phyloP scores from a whole-genome alignment of 106 monocot genomes.

The Dactylorhiza incarnata region DNA sequence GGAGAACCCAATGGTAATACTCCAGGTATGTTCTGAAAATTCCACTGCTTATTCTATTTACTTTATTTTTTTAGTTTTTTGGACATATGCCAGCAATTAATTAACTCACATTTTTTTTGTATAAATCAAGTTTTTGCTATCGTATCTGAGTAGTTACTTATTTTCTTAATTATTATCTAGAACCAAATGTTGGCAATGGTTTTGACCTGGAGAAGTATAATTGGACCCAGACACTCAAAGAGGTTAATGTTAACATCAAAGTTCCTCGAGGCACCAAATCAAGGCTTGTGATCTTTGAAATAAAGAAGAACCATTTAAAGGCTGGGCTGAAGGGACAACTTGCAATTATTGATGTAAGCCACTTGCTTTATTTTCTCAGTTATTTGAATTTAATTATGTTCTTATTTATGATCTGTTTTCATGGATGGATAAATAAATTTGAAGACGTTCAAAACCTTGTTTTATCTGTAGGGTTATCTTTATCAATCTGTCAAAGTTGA shows the following conservation, averaged over 20 bases:
- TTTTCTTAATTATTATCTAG: constrained; percentile 20
- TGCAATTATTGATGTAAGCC: constrained; percentile 77
- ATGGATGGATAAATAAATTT: too few species aligned
- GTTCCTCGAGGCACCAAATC: too few species aligned
- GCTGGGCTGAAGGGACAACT: constrained; percentile 84
- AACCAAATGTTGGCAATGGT: constrained; percentile 84
- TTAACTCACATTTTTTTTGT: too few species aligned
- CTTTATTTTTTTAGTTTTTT: too few species aligned
- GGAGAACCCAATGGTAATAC: too few species aligned
- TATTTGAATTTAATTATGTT: neutral
- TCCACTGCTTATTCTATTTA: too few species aligned
- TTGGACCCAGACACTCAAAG: constrained; percentile 87
- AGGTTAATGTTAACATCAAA: too few species aligned
- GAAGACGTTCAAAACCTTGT: neutral
- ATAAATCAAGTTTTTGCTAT: neutral
- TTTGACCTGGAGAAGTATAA: constrained; percentile 83
- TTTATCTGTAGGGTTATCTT: constrained; percentile 63
- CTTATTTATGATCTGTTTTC: neutral
- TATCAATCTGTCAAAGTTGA: constrained; percentile 57
- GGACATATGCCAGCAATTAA: too few species aligned
- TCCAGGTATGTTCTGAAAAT: too few species aligned
- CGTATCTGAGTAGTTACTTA: neutral
- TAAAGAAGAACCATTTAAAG: constrained; percentile 89
- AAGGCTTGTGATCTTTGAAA: constrained; percentile 67
- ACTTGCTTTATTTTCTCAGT: neutral